A percentile compares a stretch with the other conserved stretches of the same genome.
Evolutionary conservation across 345 rosid species (phyloP).

Genomic region (Excoecaria cochinchinensis): DNA sequence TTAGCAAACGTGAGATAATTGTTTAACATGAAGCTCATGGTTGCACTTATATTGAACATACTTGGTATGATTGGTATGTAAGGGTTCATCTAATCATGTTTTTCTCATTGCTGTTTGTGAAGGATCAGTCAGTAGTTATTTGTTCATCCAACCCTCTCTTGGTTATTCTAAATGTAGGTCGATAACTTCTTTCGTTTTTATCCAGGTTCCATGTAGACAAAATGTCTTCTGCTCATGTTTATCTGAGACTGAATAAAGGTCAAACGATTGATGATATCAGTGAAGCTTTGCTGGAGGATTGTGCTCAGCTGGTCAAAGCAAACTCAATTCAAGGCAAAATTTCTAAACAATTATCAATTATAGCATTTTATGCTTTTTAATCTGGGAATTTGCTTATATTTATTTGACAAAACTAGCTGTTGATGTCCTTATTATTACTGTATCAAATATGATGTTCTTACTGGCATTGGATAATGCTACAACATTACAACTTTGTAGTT

Average conservation of each 20-base stretch:
- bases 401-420: not conserved
- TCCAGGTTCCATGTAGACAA: slow-evolving; percentile 97
- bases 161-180: not conserved
- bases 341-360: not conserved
- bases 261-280: slow-evolving; percentile 82
- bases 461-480: not conserved
- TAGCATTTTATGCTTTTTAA: not conserved
- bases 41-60: not conserved
- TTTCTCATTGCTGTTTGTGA: not conserved
- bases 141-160: not conserved
- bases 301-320: slow-evolving; percentile 97
- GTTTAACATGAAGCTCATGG: not conserved
- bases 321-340: slow-evolving; percentile 89
- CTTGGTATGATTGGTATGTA: not conserved
- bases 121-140: not conserved
- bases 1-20: not conserved
- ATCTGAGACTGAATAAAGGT: slow-evolving; percentile 80
- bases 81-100: not conserved
- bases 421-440: not conserved
- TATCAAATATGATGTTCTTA: not conserved
- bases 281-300: slow-evolving; percentile 87
- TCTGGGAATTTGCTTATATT: slow-evolving; percentile 1
- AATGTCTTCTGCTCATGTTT: slow-evolving; percentile 99
- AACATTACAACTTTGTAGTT: not conserved
- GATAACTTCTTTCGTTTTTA: not conserved